Base-by-base conservation (phyloP, 805 yeast genomes). In the Zygoascus ofunaensis region DNA sequence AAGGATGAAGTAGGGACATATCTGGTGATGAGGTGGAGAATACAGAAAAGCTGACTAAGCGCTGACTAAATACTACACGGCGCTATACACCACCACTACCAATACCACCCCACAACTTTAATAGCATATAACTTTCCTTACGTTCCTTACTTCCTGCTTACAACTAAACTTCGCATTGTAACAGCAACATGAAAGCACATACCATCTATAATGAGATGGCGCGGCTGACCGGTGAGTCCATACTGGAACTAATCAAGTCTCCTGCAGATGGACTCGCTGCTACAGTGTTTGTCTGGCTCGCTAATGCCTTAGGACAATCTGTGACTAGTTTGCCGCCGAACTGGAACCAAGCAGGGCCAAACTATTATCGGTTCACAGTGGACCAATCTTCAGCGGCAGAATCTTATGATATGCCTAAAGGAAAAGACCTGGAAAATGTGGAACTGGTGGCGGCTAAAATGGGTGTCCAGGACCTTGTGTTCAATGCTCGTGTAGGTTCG, bases 261-360 rank as follows among this genome's bases (percentile, higher is more conserved):
- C 53, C 53, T 20, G 22, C 33, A n/a, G 53, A 50, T 37, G 55
- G 53, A 5, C 37, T 52, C 37, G 55, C 52, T 5, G 35, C 45
- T 12, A 49, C 47, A 3, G 48, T 52, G n/a, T 49, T 50, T 40
- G 44, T 47, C 12, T 46, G 52, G 52, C 19, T 46, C 4, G 40
- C 32, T n/a, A 14, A 37, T 8, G 52, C 45, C 2, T 32, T 34
- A 22, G 28, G 30, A 12, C 30, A 18, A 26, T n/a, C 22, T 12
- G 34, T 20, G 5, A 41, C 21, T 4, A 19, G n/a, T 4, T 21
- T 48, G 34, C 39, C 36, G 10, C 34, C 32, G 10, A 20, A 34
- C 7, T 52, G 55, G 55, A 47, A 48, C 34, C 17, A 28, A 4
- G 45, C 46, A 4, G 43, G 51, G 8, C 55, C 55, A 18, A 48